Conservation (phyloP, 306 rosid genomes). For the Rubus idaeus region DNA sequence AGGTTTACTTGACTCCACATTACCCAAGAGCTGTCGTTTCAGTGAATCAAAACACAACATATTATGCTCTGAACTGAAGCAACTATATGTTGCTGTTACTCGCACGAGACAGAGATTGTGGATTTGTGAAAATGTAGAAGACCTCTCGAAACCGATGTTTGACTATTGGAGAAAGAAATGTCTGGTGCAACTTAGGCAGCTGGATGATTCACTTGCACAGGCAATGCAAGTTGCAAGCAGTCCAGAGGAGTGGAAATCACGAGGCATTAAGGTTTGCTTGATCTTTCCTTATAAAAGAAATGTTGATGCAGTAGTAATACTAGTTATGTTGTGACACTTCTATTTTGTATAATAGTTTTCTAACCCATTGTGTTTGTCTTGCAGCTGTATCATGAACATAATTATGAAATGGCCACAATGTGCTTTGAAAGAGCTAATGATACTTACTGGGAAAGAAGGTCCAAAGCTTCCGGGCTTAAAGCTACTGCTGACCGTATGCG, state of each 20-base stretch:
- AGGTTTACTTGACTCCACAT: constrained; percentile 42
- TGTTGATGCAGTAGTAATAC: not conserved
- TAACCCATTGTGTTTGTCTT: not conserved
- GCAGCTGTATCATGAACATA: constrained; percentile 61
- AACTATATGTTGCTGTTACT: constrained; percentile 69
- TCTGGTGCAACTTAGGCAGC: constrained; percentile 59
- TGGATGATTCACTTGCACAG: constrained; percentile 71
- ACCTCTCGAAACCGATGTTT: constrained; percentile 51
- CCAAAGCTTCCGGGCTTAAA: constrained; percentile 66
- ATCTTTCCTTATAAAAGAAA: not conserved
- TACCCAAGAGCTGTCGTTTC: constrained; percentile 35
- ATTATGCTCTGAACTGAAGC: constrained; percentile 74
- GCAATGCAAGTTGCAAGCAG: constrained; percentile 77
- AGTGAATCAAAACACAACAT: constrained; percentile 56
- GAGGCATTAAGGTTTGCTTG: constrained; percentile 63
- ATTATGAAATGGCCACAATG: constrained; percentile 70
- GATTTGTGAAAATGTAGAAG: constrained; percentile 59
- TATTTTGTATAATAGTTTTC: not conserved
- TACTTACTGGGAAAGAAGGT: constrained; percentile 65
- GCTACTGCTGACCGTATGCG: constrained; percentile 50
- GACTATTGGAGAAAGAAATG: constrained; percentile 64
- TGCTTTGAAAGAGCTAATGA: constrained; percentile 81
- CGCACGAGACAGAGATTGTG: constrained; percentile 77
- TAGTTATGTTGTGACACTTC: not conserved
- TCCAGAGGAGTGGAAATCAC: constrained; percentile 71